These are phyloP conservation scores for Cytospora leucostoma DNA, from an alignment of 2,329 filamentous ascomycete species.

Conservation along the genomic window DNA sequence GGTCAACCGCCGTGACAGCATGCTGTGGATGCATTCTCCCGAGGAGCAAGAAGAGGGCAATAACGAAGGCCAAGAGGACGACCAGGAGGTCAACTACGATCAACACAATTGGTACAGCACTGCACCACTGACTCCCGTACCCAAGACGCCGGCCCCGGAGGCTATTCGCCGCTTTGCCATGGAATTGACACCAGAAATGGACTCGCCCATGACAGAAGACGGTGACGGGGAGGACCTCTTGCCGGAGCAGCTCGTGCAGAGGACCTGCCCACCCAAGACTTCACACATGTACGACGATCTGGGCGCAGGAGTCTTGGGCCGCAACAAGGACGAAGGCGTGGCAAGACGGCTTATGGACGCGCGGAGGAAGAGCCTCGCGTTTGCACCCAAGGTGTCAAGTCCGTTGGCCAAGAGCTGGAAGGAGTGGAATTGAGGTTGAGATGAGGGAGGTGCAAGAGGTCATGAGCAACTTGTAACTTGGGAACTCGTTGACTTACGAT, in stretches of 20 bases:
- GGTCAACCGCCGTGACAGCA: conserved; percentile 53
- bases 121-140: conserved; percentile 55
- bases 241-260: conserved; percentile 46
- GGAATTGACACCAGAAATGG: conserved; percentile 45
- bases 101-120: conserved; percentile 39
- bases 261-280: conserved; percentile 58
- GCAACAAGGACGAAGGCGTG: conserved; percentile 58
- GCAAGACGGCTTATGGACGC: conserved; percentile 68
- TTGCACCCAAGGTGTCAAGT: conserved; percentile 73
- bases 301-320: conserved; percentile 48
- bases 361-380: conserved; percentile 75
- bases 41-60: conserved; percentile 43
- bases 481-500: not conserved
- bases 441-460: not conserved
- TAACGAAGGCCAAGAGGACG: conserved; percentile 36
- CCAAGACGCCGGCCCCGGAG: conserved; percentile 60
- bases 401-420: conserved; percentile 56
- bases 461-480: not conserved
- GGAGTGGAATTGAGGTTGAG: conserved; percentile 46
- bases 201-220: conserved; percentile 42
- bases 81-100: conserved; percentile 43
- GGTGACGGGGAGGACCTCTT: conserved; percentile 37
- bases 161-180: conserved; percentile 54
- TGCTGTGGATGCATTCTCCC: conserved; percentile 57
- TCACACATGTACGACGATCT: conserved; percentile 40